Base-by-base conservation (phyloP, 1,284 basidiomycete species). In the Athelia sp. region DNA sequence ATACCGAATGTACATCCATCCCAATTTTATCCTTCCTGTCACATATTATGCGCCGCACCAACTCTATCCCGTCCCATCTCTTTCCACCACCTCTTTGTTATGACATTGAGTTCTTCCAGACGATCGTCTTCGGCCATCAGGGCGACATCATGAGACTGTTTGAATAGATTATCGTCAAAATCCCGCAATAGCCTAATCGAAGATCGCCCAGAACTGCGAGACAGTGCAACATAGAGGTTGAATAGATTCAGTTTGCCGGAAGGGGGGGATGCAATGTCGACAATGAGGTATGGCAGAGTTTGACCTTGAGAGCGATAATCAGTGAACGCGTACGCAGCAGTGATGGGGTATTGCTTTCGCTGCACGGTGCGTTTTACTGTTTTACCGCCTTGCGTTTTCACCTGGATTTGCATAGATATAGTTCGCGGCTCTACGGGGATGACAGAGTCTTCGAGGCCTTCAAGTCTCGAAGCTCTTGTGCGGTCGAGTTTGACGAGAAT, bases 161-260 rank as follows among this genome's bases (percentile, higher is more conserved):
- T 21, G 23, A 44, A 44, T 6, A 44, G 6, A n/a, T 26, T 10
- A 8, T 44, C 43, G 10, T 44, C 43, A n/a, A 44, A 44, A 23
- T 44, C 23, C 19, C 43, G 50, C 23, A 63, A 52, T n/a, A 70
- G 49, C 0, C 59, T 51, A n/a, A 68, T 66, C 1, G 56, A 62
- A 9, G 54, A 48, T 14, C 54, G 18, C 3, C 65, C 65, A 1
- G 56, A 57, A 47, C 65, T 66, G 2, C 61, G 50, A 15, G 66
- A 69, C 14, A 68, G 50, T 22, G 65, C 63, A 11, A 69, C 62
- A 47, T 67, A 68, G 3, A 62, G 47, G 46, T 67, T 70, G 54
- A 64, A 64, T 2, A 62, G 50, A 1, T 48, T 60, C 3, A 67
- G 49, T 1, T 46, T 45, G 10, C 58, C 59, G 8, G 53, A 47